phyloP scores from a whole-genome alignment of 169 alveolate species.

The Babesia divergens region DNA sequence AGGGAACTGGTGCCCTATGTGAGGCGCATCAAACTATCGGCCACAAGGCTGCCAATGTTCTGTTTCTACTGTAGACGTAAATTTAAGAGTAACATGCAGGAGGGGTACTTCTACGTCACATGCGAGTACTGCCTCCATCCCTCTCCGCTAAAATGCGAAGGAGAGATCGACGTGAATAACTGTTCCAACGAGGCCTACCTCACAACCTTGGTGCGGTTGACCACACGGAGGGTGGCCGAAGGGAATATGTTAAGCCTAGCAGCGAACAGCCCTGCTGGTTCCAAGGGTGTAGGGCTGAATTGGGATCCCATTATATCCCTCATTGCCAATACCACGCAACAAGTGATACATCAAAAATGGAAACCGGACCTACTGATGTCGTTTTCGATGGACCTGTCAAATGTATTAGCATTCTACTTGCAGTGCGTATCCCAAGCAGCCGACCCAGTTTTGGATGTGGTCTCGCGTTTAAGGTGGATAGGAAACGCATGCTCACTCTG shows the following conservation, averaged over 20 bases:
- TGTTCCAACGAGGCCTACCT: not conserved
- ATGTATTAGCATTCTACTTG: not conserved
- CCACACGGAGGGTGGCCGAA: not conserved
- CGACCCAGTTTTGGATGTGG: not conserved
- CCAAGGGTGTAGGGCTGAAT: not conserved
- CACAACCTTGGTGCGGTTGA: not conserved
- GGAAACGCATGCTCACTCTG: not conserved
- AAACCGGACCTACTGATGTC: not conserved
- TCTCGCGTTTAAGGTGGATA: not conserved
- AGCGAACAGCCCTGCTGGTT: not conserved
- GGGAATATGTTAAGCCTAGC: not conserved
- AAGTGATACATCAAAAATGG: not conserved
- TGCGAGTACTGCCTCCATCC: not conserved
- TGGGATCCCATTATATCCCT: not conserved
- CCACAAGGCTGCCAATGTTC: not conserved
- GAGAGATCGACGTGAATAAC: not conserved
- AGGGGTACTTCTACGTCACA: not conserved
- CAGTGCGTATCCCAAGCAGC: not conserved
- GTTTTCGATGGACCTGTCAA: not conserved
- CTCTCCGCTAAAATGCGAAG: slow-evolving; percentile 1
- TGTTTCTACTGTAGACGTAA: not conserved
- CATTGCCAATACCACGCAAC: not conserved
- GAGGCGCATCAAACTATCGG: not conserved
- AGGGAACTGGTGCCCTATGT: not conserved
- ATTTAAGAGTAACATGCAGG: not conserved